These are phyloP conservation scores for Pilaira anomala DNA, from an alignment of 192 early-diverging fungal genomes.

Conservation along the genomic window DNA sequence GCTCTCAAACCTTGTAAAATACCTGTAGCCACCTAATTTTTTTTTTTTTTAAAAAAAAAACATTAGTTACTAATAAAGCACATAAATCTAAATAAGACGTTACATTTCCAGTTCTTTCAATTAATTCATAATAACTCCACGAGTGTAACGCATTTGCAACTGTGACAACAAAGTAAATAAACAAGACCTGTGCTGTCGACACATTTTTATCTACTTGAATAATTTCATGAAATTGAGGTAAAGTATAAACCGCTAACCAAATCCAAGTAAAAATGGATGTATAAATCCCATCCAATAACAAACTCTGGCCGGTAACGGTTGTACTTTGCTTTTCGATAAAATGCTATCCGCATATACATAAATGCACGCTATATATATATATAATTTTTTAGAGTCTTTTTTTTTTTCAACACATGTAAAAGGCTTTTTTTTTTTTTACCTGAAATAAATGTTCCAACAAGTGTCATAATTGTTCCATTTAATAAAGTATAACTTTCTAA, in stretches of 20 bases:
- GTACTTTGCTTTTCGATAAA: constrained; percentile 38
- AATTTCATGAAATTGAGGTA: constrained; percentile 48
- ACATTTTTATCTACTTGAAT: constrained; percentile 17
- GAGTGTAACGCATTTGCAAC: constrained; percentile 47
- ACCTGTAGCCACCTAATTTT: constrained; percentile 43
- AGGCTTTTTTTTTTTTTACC: constrained; percentile 18
- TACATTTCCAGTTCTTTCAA: constrained; percentile 50
- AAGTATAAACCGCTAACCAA: constrained; percentile 48
- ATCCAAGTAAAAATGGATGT: constrained; percentile 39
- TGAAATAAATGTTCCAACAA: constrained; percentile 51
- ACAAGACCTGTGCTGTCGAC: background rate
- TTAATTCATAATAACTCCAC: constrained; percentile 52
- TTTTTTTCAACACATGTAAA: background rate
- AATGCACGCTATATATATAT: constrained; percentile 40
- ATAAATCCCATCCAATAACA: constrained; percentile 50
- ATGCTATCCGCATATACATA: constrained; percentile 57
- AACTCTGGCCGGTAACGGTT: constrained; percentile 47
- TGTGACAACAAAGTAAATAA: constrained; percentile 37
- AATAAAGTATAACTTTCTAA: constrained; percentile 20
- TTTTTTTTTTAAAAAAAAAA: constrained; percentile 5
- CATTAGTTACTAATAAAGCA: background rate
- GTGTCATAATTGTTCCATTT: constrained; percentile 48
- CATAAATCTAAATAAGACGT: background rate
- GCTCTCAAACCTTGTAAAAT: constrained; percentile 55
- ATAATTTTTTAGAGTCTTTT: background rate